Evolutionary conservation across 2,329 filamentous ascomycete genomes (phyloP).

Genomic region (Arthrobotrys entomopaga): DNA sequence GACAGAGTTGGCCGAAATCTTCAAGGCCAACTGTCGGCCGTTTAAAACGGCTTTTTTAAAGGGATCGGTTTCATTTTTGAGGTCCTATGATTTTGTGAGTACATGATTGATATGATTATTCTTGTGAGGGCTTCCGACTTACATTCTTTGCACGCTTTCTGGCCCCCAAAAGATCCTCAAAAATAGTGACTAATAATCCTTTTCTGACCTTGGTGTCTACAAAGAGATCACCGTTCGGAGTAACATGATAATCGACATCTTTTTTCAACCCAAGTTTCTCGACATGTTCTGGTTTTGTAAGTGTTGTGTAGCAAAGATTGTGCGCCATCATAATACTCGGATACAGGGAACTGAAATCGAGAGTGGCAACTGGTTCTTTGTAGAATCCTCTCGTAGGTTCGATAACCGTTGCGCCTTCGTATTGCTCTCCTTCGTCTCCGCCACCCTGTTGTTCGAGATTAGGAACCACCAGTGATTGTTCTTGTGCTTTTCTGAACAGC

Average conservation of each 20-base stretch:
- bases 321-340: conserved; percentile 99
- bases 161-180: conserved; percentile 89
- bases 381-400: conserved; percentile 94
- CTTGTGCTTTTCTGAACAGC: conserved; percentile 90
- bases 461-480: conserved; percentile 93
- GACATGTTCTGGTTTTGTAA: conserved; percentile 80
- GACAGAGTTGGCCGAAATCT: conserved; percentile 96
- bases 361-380: conserved; percentile 90
- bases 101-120: neutral
- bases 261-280: conserved; percentile 81
- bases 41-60: conserved; percentile 99
- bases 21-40: conserved; percentile 93
- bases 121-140: neutral
- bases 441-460: conserved; percentile 75
- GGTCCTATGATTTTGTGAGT: conserved; percentile 50
- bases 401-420: conserved; percentile 97
- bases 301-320: conserved; percentile 96
- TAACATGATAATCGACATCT: conserved; percentile 95
- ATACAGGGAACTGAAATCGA: conserved; percentile 98
- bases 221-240: conserved; percentile 93
- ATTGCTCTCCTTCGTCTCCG: conserved; percentile 77
- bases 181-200: conserved; percentile 90
- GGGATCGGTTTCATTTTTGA: conserved; percentile 91
- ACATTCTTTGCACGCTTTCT: conserved; percentile 78
- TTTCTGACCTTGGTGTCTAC: conserved; percentile 89